phyloP scores from a whole-genome alignment of 768 basidiomycete species.

The Leccinum barrowsii region DNA sequence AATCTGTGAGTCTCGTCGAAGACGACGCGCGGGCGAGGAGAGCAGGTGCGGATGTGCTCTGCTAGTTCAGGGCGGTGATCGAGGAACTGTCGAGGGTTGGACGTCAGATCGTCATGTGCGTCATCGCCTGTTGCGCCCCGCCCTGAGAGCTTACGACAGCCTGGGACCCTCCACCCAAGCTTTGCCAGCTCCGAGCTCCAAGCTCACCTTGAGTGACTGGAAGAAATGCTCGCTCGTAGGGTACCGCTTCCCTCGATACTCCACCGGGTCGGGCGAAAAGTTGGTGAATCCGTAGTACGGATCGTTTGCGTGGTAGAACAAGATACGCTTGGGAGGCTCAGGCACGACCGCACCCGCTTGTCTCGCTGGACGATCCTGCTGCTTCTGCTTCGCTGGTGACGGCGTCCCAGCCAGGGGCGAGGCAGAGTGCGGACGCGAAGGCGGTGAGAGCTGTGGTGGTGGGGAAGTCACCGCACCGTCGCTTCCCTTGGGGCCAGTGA shows the following conservation, averaged over 20 bases:
- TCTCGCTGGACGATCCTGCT: not conserved
- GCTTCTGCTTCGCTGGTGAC: conserved; percentile 8
- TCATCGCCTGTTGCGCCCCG: conserved; percentile 8
- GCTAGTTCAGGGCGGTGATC: conserved; percentile 34
- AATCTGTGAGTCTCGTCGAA: conserved; percentile 35
- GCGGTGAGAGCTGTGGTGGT: conserved; percentile 1
- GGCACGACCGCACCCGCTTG: not conserved
- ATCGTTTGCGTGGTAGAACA: conserved; percentile 31
- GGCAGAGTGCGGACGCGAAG: conserved; percentile 22
- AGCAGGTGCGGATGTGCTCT: conserved; percentile 35
- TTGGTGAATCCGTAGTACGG: conserved; percentile 42
- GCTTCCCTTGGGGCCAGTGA: conserved; percentile 4
- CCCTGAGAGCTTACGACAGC: not conserved
- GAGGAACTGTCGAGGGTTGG: conserved; percentile 25
- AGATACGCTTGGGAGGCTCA: conserved; percentile 24
- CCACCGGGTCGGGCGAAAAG: conserved; percentile 41
- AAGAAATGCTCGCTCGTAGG: conserved; percentile 48
- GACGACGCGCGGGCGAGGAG: conserved; percentile 29
- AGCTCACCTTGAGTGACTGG: conserved; percentile 41
- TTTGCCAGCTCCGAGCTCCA: not conserved
- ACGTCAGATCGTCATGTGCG: conserved; percentile 16
- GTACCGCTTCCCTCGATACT: conserved; percentile 37
- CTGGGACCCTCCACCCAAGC: not conserved
- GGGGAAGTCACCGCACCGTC: conserved; percentile 2
- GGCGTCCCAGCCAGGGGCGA: conserved; percentile 10